Evolutionary conservation across 2,329 filamentous ascomycete genomes (phyloP).

Genomic region (Cladosporium cucumerinum): DNA sequence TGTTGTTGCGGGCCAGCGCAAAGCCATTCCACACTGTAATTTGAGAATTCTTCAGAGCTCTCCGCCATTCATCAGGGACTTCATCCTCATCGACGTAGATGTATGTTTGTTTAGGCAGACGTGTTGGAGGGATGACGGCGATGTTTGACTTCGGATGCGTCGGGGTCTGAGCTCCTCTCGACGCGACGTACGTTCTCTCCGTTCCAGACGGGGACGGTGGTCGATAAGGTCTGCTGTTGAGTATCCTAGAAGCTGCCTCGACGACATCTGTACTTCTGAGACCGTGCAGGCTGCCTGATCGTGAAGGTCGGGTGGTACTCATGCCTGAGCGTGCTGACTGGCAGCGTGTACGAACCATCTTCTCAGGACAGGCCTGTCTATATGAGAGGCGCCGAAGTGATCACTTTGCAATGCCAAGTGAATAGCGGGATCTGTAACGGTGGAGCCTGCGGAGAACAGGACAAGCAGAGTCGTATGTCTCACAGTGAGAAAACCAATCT

Average conservation of each 20-base stretch:
- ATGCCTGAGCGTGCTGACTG: slow-evolving; percentile 3
- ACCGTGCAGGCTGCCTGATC: slow-evolving; percentile 1
- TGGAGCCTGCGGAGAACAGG: slow-evolving; percentile 6
- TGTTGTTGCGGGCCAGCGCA: slow-evolving; percentile 6
- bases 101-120: background rate
- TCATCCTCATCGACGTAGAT: background rate
- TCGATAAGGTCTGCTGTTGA: background rate
- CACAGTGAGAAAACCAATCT: background rate
- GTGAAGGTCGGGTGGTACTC: slow-evolving; percentile 1
- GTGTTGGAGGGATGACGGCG: slow-evolving; percentile 5
- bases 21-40: slow-evolving; percentile 13
- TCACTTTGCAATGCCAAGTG: slow-evolving; percentile 6
- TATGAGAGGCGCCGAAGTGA: background rate
- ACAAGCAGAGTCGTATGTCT: slow-evolving; percentile 2
- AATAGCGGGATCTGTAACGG: slow-evolving; percentile 4
- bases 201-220: slow-evolving; percentile 4
- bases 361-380: background rate
- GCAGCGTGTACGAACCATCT: background rate
- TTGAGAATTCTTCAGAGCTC: slow-evolving; percentile 11
- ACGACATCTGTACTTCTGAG: slow-evolving; percentile 10
- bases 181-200: slow-evolving; percentile 1
- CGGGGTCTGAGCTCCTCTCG: background rate
- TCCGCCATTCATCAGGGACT: slow-evolving; percentile 6
- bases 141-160: slow-evolving; percentile 1
- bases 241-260: slow-evolving; percentile 8